These are phyloP conservation scores for Asterochloris erici DNA, from an alignment of 139 green algal species.

Conservation along the genomic window DNA sequence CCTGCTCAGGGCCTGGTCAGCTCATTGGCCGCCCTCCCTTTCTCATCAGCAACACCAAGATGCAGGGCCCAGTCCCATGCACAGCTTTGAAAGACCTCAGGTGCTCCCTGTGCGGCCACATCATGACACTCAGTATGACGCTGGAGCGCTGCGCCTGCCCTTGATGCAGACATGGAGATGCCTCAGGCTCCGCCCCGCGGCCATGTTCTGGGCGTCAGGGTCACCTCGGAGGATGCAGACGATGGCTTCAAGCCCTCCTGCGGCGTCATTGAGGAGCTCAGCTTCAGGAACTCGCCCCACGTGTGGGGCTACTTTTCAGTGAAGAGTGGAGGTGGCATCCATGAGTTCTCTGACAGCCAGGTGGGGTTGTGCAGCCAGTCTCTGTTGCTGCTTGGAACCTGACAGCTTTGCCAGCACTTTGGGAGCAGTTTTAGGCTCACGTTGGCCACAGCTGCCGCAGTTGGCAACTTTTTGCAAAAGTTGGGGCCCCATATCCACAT, in stretches of 20 bases:
- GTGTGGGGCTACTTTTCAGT: constrained; percentile 99
- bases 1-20: no score
- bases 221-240: constrained; percentile 94
- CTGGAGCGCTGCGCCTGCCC: not conserved
- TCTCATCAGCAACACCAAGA: no score
- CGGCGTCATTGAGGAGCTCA: constrained; percentile 89
- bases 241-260: constrained; percentile 98
- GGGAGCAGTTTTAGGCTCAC: no score
- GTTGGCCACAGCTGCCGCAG: no score
- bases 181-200: constrained; percentile 43
- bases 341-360: constrained; percentile 97
- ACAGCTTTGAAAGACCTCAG: no score
- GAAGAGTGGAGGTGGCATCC: constrained; percentile 88
- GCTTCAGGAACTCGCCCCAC: constrained; percentile 70
- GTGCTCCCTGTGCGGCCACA: no score
- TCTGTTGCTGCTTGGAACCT: no score
- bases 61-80: no score
- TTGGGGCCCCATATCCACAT: no score
- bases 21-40: no score
- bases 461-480: no score
- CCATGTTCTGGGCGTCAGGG: constrained; percentile 85
- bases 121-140: not conserved
- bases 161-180: constrained; percentile 64
- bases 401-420: no score
- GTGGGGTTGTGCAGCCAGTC: not conserved